Evolutionary conservation across 768 basidiomycete genomes (phyloP).

Genomic region (Tephrocybe sp.): DNA sequence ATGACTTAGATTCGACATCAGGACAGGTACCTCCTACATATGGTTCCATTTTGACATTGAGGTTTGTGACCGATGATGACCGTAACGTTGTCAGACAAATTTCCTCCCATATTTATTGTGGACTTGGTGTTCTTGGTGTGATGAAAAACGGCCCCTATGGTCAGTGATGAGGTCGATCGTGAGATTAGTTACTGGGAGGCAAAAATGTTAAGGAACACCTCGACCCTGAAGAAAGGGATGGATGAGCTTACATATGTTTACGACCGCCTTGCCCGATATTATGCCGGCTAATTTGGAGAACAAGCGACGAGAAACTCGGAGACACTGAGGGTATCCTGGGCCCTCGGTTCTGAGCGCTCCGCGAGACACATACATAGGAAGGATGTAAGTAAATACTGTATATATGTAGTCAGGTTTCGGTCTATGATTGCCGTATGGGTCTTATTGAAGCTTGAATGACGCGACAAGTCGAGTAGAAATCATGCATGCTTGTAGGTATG

Average conservation of each 20-base stretch:
- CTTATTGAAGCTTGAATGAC: neutral
- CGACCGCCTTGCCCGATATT: neutral
- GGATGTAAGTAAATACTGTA: no score
- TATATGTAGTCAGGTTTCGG: no score
- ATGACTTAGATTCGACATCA: neutral
- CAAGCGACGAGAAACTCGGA: neutral
- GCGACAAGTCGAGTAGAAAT: neutral
- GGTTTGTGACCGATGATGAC: neutral
- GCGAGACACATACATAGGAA: no score
- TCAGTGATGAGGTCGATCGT: no score
- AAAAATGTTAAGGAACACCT: neutral
- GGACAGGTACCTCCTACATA: neutral
- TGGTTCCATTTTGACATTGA: neutral
- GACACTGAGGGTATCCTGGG: no score
- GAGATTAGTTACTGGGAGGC: neutral
- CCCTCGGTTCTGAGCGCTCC: no score
- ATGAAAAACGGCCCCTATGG: neutral
- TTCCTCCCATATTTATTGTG: neutral
- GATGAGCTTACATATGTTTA: neutral
- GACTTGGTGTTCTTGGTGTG: neutral
- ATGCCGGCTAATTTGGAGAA: neutral
- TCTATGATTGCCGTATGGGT: no score
- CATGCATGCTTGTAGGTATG: slow-evolving; percentile 14
- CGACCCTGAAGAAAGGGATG: slow-evolving; percentile 6
- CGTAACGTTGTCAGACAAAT: neutral